A percentile compares a stretch with the other conserved stretches of the same genome.
phyloP scores from a whole-genome alignment of 345 rosid genomes.

The Corymbia maculata region DNA sequence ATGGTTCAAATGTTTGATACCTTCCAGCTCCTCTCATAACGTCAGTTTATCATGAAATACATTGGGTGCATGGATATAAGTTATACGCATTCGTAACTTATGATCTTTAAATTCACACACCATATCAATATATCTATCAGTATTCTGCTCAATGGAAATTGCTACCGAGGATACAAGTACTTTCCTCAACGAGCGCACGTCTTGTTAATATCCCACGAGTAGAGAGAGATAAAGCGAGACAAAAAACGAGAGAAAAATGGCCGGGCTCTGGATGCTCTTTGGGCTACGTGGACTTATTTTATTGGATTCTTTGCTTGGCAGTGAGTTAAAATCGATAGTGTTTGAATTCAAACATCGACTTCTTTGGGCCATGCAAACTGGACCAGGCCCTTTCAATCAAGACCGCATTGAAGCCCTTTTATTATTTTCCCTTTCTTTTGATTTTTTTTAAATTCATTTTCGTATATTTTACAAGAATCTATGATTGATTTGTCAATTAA shows the following conservation, averaged over 20 bases:
- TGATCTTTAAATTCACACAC: too few relatives aligned
- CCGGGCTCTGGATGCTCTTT: fast-evolving
- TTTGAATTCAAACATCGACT: background rate
- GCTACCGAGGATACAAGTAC: background rate
- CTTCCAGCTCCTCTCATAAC: too few relatives aligned
- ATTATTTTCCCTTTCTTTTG: background rate
- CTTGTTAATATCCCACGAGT: background rate
- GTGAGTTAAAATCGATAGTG: background rate
- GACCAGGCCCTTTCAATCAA: too few relatives aligned
- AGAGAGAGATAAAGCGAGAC: background rate
- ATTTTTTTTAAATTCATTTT: too few relatives aligned
- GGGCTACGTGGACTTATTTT: background rate
- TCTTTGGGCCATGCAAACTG: background rate
- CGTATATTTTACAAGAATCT: background rate
- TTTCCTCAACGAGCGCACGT: background rate
- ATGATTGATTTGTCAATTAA: too few relatives aligned
- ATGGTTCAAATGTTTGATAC: too few relatives aligned
- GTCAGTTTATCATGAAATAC: too few relatives aligned
- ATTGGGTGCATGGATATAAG: too few relatives aligned
- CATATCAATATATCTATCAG: too few relatives aligned
- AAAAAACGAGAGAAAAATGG: background rate
- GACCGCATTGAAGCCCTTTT: background rate
- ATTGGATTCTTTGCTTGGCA: background rate
- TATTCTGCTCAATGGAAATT: background rate
- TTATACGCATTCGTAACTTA: too few relatives aligned